Evolutionary conservation across 768 basidiomycete genomes (phyloP).

Genomic region (Dendrothele bispora): DNA sequence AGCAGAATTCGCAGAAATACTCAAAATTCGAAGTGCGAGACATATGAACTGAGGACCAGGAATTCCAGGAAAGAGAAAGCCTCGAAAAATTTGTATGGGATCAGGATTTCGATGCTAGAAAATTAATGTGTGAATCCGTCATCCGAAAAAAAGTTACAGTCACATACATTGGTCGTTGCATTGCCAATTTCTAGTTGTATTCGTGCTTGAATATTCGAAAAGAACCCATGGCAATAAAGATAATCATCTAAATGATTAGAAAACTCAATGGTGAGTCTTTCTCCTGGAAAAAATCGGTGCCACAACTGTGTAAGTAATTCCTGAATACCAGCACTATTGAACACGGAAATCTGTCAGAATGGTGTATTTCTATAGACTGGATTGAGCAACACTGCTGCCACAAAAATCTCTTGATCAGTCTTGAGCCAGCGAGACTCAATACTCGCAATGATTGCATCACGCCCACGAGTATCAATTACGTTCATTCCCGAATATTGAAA

Average conservation of each 20-base stretch:
- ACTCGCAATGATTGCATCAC: too few species aligned
- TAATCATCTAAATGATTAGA: neutral
- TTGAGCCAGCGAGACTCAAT: too few species aligned
- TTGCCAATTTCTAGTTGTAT: neutral
- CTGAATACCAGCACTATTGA: neutral
- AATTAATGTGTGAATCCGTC: neutral
- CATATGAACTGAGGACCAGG: slow-evolving; percentile 8
- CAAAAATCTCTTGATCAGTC: too few species aligned
- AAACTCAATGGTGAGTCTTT: neutral
- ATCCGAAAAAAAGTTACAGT: neutral
- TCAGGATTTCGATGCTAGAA: slow-evolving; percentile 1
- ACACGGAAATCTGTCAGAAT: too few species aligned
- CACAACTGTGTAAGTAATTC: neutral
- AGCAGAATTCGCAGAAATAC: slow-evolving; percentile 22
- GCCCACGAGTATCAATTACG: too few species aligned
- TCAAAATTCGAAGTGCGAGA: slow-evolving; percentile 19
- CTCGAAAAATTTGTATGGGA: slow-evolving; percentile 9
- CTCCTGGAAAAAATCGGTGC: neutral
- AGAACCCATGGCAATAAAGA: neutral
- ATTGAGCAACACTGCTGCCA: too few species aligned
- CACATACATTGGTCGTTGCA: neutral
- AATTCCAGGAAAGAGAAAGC: neutral
- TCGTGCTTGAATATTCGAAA: neutral
- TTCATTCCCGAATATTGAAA: too few species aligned
- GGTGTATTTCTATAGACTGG: too few species aligned